A percentile compares a stretch with the other conserved stretches of the same genome.
These are phyloP conservation scores for Plasmodium vivax DNA, from an alignment of 169 alveolate genomes.

Conservation along the genomic window DNA sequence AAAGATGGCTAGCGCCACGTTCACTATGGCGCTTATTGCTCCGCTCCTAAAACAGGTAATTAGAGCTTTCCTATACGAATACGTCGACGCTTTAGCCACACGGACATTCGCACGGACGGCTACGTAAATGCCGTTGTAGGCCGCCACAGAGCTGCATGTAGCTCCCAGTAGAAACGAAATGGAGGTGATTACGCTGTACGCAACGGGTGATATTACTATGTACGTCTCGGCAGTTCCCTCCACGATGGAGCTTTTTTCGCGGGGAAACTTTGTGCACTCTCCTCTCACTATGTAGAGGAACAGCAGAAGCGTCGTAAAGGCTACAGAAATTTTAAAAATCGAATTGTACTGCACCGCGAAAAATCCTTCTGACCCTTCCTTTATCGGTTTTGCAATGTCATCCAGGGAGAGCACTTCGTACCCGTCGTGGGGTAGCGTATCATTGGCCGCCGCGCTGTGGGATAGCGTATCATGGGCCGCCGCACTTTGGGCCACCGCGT, in stretches of 20 bases:
- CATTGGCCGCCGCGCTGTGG: neutral
- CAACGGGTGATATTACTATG: constrained; percentile 74
- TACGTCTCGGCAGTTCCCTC: constrained; percentile 8
- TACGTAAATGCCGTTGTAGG: constrained; percentile 91
- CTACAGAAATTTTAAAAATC: constrained; percentile 80
- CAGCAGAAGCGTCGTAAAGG: constrained; percentile 78
- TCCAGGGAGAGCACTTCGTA: constrained; percentile 40
- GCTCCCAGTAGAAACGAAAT: constrained; percentile 87
- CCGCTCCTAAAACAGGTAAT: constrained; percentile 89
- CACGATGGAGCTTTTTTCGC: neutral
- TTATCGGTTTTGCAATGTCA: constrained; percentile 83
- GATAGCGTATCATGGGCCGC: neutral
- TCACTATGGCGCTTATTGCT: constrained; percentile 87
- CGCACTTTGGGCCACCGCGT: neutral
- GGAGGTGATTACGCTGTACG: constrained; percentile 84
- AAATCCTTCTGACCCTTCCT: constrained; percentile 91
- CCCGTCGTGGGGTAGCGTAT: neutral
- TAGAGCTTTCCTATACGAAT: constrained; percentile 87
- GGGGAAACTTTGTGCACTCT: constrained; percentile 61
- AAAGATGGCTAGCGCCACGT: constrained; percentile 87
- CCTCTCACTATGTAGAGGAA: constrained; percentile 80
- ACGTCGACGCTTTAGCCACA: constrained; percentile 88
- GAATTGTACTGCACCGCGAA: constrained; percentile 90
- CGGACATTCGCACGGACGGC: constrained; percentile 88
- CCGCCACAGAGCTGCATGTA: constrained; percentile 86